A percentile compares a stretch with the other conserved stretches of the same genome.
These are phyloP conservation scores for Hammondia hammondi DNA, from an alignment of 169 alveolate genomes.

Conservation along the genomic window DNA sequence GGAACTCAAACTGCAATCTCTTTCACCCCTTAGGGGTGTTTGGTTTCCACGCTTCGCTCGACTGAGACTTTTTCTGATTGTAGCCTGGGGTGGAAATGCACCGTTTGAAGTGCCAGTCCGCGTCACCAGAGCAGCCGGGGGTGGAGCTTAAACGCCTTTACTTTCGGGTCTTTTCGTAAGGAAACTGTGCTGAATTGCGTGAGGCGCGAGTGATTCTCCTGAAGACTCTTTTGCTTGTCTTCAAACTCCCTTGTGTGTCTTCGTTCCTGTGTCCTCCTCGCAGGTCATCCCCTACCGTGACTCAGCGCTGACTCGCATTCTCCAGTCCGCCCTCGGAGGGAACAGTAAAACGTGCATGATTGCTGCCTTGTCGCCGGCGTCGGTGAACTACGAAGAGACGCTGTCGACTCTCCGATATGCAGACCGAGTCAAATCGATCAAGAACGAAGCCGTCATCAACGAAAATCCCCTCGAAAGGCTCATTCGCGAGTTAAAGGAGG, in stretches of 20 bases:
- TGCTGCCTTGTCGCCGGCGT: conserved; percentile 91
- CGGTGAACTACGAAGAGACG: conserved; percentile 89
- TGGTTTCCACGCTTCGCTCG: too few relatives aligned
- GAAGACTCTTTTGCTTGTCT: too few relatives aligned
- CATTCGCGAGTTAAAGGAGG: conserved; percentile 86
- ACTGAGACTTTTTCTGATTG: too few relatives aligned
- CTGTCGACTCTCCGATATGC: conserved; percentile 90
- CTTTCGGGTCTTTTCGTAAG: too few relatives aligned
- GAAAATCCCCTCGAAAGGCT: conserved; percentile 90
- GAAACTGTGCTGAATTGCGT: too few relatives aligned
- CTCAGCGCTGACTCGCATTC: conserved; percentile 90
- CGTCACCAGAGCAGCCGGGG: too few relatives aligned
- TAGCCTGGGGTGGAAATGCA: too few relatives aligned
- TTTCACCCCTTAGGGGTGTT: too few relatives aligned
- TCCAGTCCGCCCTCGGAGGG: conserved; percentile 93
- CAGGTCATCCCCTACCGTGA: conserved; percentile 92
- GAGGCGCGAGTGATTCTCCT: too few relatives aligned
- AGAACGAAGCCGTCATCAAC: conserved; percentile 87
- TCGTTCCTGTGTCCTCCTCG: neutral
- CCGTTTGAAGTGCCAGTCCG: too few relatives aligned
- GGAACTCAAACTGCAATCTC: too few relatives aligned
- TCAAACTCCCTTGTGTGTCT: neutral
- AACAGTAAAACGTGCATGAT: conserved; percentile 89
- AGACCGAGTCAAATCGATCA: conserved; percentile 89
- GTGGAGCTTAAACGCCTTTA: too few relatives aligned